Evolutionary conservation across 73 alveolate species (phyloP).

Genomic region (Paramecium sonneborni): DNA sequence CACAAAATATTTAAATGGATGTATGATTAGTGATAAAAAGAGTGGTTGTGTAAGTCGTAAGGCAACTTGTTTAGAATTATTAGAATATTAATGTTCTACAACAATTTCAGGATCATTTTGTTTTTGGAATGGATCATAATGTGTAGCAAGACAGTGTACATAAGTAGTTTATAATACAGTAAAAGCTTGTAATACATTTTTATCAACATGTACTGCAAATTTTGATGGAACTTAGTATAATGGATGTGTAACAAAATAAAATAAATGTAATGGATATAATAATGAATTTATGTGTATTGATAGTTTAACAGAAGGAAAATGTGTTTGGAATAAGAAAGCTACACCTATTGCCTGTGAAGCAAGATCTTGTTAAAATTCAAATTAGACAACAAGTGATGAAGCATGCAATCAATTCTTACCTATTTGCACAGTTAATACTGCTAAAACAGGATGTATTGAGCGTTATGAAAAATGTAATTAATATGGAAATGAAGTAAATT

Average conservation of each 20-base stretch:
- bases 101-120: background rate
- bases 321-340: background rate
- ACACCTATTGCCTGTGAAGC: background rate
- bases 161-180: background rate
- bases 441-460: background rate
- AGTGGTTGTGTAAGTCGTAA: background rate
- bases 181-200: background rate
- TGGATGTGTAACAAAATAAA: background rate
- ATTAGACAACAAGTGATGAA: background rate
- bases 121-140: background rate
- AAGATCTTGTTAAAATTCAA: conserved; percentile 32
- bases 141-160: background rate
- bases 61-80: background rate
- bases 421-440: background rate
- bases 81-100: background rate
- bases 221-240: background rate
- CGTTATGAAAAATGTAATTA: background rate
- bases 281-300: background rate
- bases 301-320: background rate
- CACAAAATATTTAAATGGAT: background rate
- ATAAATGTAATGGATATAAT: background rate
- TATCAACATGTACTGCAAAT: background rate
- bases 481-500: background rate
- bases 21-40: background rate
- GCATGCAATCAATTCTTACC: background rate